Percentiles rank a stretch among this genome's conserved stretches.
phyloP scores from a whole-genome alignment of 2,329 filamentous ascomycete genomes.

The Cyphellophora europaea region DNA sequence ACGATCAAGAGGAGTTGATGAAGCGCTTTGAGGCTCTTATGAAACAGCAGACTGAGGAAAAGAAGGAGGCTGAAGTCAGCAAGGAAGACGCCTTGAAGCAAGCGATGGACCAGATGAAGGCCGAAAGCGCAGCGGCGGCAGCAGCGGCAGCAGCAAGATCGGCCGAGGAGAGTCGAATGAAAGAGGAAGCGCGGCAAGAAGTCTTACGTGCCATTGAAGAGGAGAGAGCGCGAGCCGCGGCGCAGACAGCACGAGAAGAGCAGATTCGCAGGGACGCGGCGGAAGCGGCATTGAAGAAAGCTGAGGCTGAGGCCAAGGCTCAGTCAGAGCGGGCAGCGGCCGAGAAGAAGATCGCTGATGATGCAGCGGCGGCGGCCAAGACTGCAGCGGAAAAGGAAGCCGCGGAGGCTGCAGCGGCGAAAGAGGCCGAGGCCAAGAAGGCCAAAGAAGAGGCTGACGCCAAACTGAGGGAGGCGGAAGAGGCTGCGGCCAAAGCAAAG shows the following conservation, averaged over 20 bases:
- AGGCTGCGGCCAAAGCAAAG: constrained; percentile 22
- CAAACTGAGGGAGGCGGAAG: constrained; percentile 23
- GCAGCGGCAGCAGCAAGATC: constrained; percentile 31
- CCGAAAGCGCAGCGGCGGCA: constrained; percentile 25
- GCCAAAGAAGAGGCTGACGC: constrained; percentile 25
- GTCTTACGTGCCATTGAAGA: constrained; percentile 15
- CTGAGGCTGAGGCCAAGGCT: constrained; percentile 38
- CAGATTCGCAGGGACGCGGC: constrained; percentile 24
- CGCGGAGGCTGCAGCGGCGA: constrained; percentile 25
- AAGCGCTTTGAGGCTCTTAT: constrained; percentile 51
- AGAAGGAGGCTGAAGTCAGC: constrained; percentile 15
- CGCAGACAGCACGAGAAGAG: constrained; percentile 17
- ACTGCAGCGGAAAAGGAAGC: constrained; percentile 28
- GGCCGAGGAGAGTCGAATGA: constrained; percentile 27
- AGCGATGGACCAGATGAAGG: constrained; percentile 38
- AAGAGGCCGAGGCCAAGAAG: constrained; percentile 19
- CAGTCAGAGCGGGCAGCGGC: constrained; percentile 30
- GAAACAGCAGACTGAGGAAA: constrained; percentile 27
- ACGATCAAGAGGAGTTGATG: constrained; percentile 46
- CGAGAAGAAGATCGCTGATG: constrained; percentile 26
- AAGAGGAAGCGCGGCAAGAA: constrained; percentile 15
- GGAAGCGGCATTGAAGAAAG: constrained; percentile 37
- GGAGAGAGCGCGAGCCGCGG: constrained; percentile 12
- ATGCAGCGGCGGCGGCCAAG: constrained; percentile 28
- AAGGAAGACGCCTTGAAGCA: constrained; percentile 9